A percentile compares a stretch with the other conserved stretches of the same genome.
phyloP scores from a whole-genome alignment of 768 basidiomycete species.

The Hydnomerulius pinastri region DNA sequence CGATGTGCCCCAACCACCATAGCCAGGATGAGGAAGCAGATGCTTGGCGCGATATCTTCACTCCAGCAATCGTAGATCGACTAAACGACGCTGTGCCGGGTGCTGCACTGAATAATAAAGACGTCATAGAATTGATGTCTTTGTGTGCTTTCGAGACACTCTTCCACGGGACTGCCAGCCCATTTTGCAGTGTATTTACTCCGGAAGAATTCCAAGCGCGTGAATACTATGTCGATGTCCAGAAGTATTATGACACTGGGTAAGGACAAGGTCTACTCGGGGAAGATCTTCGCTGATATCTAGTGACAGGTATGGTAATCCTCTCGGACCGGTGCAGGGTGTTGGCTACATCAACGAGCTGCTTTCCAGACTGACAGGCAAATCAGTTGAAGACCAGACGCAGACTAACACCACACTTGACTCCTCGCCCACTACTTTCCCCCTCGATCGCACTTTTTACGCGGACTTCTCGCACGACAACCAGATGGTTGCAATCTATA shows the following conservation, averaged over 20 bases:
- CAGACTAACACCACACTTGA: constrained; percentile 77
- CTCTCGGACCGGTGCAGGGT: constrained; percentile 74
- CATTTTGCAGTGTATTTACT: constrained; percentile 76
- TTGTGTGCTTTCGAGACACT: constrained; percentile 84
- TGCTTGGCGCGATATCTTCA: constrained; percentile 60
- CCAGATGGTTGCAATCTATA: constrained; percentile 76
- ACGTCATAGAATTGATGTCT: constrained; percentile 63
- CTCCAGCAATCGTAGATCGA: constrained; percentile 53
- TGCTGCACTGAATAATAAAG: constrained; percentile 53
- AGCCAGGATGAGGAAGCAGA: constrained; percentile 43
- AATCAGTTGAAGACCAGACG: constrained; percentile 63
- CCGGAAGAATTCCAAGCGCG: constrained; percentile 61
- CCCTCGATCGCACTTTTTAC: constrained; percentile 63
- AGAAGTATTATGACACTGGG: constrained; percentile 81
- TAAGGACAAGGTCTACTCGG: constrained; percentile 30
- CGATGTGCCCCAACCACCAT: constrained; percentile 62
- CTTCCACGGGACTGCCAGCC: constrained; percentile 49
- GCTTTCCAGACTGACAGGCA: constrained; percentile 72
- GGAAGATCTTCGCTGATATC: not conserved
- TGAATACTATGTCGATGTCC: constrained; percentile 72
- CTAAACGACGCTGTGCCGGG: constrained; percentile 65
- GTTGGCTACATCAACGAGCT: constrained; percentile 90
- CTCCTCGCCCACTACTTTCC: constrained; percentile 66
- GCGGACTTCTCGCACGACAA: constrained; percentile 90
- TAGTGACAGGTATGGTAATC: constrained; percentile 59